Evolutionary conservation across 2,329 filamentous ascomycete genomes (phyloP), one percentile per base, ranked within the genome.

Genomic region (Neopestalotiopsis rosae): DNA sequence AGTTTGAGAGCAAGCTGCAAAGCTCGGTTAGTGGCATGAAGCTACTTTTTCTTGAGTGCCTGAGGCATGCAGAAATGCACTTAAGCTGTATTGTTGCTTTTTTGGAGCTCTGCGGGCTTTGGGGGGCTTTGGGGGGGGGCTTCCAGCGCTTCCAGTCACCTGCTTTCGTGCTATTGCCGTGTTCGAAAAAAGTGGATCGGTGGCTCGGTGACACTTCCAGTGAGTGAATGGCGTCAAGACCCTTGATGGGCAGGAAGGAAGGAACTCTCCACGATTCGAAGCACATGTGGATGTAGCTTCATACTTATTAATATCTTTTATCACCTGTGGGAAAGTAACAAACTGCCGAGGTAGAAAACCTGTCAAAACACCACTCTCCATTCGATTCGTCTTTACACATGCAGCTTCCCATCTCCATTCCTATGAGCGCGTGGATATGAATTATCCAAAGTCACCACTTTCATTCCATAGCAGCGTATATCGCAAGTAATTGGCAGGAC

Each of bases 31-130:
- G 34, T 30, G 30, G 59, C 59, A 40, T 59, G 57, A 59, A 74
- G 74, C 65, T 72, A 72, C 74, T 72, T 72, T 71, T 71, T 56
- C 20, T 52, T 38, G 10, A 40, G 4, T 45, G 62, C 62, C 62
- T 65, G 62, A 65, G 62, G 62, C 62, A 34, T 6, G 34, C 12
- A 59, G 24, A 30, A 30, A 34, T 59, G 13, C 24, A 59, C 30
- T 59, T 30, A 59, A 13, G 5, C 45, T 20, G 17, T 10, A 24
- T 17, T 52, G 14, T 17, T 6, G 9, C 45, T 17, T n/a, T 52
- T 17, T 4, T 13, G 57, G 57, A 14, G 30, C 13, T 30, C 13
- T 30, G 24, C 20, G 1, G 24, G 57, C 57, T 59, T 30, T 4
- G 57, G 24, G 57, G 24, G 24, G 57, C 13, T 28, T 14, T n/a